Percentiles rank a stretch among this genome's conserved stretches.
Conservation (phyloP, 1,139 yeast genomes). For the Saccharomyces pastorianus region DNA sequence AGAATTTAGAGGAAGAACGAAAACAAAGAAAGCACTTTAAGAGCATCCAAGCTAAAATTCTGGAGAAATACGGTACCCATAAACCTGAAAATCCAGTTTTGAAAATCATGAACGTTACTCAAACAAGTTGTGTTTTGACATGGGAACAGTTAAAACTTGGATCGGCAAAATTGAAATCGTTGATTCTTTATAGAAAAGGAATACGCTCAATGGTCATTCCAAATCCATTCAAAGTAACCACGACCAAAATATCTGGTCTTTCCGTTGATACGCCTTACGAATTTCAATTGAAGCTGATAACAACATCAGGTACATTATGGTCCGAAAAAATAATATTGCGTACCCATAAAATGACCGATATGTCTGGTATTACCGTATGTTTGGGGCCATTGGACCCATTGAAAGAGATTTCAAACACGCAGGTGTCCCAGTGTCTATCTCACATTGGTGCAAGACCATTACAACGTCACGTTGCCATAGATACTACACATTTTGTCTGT, state of each 20-base stretch:
- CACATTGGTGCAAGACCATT: conserved; percentile 81
- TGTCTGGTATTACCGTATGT: conserved; percentile 88
- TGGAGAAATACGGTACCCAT: conserved; percentile 61
- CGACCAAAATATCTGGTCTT: conserved; percentile 84
- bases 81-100: conserved; percentile 70
- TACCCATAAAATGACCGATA: conserved; percentile 94
- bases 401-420: conserved; percentile 51
- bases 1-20: conserved; percentile 60
- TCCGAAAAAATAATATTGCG: conserved; percentile 63
- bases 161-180: conserved; percentile 68
- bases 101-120: conserved; percentile 71
- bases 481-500: conserved; percentile 89
- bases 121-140: conserved; percentile 87
- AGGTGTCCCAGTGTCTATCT: conserved; percentile 53
- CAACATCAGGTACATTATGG: conserved; percentile 78
- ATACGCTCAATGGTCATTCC: conserved; percentile 85
- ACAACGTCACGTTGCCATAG: conserved; percentile 67
- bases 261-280: conserved; percentile 78
- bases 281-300: conserved; percentile 72
- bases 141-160: conserved; percentile 88
- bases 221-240: conserved; percentile 67
- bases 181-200: conserved; percentile 58
- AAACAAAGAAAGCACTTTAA: conserved; percentile 53
- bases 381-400: conserved; percentile 67
- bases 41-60: conserved; percentile 64